phyloP scores from a whole-genome alignment of 2,329 filamentous ascomycete genomes.

The Daldinia eschscholtzii region DNA sequence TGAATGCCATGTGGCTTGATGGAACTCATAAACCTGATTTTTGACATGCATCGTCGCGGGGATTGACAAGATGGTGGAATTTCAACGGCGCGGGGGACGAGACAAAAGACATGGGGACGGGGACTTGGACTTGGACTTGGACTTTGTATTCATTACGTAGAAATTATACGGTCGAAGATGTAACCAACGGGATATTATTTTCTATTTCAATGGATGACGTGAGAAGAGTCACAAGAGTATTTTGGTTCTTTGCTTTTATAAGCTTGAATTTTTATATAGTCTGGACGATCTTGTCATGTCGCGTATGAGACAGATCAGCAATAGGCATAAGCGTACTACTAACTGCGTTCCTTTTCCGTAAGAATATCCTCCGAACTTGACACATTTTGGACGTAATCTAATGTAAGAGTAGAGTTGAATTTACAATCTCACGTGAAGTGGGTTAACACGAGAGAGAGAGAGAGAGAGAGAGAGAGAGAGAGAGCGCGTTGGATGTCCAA shows the following conservation, averaged over 20 bases:
- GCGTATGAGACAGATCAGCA: not conserved
- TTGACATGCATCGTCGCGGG: not conserved
- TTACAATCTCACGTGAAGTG: conserved; percentile 1
- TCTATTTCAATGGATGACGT: conserved; percentile 2
- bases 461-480: not conserved
- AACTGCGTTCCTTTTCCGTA: conserved; percentile 3
- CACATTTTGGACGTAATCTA: conserved; percentile 1
- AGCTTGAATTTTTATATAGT: not conserved
- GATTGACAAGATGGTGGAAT: not conserved
- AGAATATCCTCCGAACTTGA: not conserved
- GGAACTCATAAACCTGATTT: conserved; percentile 10
- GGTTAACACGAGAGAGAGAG: not conserved
- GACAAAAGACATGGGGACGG: not conserved
- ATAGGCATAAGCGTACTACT: not conserved
- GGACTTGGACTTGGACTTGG: too few species aligned
- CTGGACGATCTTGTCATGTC: conserved; percentile 1
- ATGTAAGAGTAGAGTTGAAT: not conserved
- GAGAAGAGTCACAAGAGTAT: not conserved
- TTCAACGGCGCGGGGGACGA: conserved; percentile 1
- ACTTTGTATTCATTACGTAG: conserved; percentile 4
- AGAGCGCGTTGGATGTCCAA: not conserved
- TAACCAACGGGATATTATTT: not conserved
- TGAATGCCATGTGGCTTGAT: conserved; percentile 13
- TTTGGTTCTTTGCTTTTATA: not conserved
- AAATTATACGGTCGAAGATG: not conserved